Base-by-base conservation (phyloP, 2,329 filamentous ascomycete genomes). In the Venturiaceae sp. region DNA sequence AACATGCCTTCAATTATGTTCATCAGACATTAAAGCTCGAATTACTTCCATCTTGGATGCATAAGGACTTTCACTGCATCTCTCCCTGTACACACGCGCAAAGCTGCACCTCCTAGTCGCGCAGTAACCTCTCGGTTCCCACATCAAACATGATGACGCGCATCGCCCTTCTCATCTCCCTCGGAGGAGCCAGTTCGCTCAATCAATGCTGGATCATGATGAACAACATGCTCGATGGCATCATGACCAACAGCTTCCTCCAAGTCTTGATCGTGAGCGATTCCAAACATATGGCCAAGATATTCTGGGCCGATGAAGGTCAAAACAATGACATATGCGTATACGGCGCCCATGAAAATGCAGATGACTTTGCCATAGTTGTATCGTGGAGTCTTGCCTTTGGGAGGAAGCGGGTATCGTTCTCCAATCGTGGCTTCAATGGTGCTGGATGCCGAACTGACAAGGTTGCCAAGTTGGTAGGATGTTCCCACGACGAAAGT, bases 291-390 rank as follows among this genome's bases (percentile, higher is more conserved):
- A 1, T 69, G 61, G 21, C 67, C 67, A 61, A 75, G 69, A 69
- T 75, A 68, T 67, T 81, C 78, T 0, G 78, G 78, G 5, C 87
- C 87, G 3, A 88, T 53, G 41, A 41, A 47, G 13, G 34, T 46
- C 58, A 90, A 67, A 2, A 85, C 8, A 60, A 85, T 83, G 5
- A 79, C 74, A 67, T 84, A 85, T 1, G 74, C 80, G 64, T 77
- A 95, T 1, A 95, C 90, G 64, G 86, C 90, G 1, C 80, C 91
- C 87, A 96, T 91, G 73, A 96, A 95, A 67, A 95, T 94, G 67
- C 86, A 90, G 63, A 95, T 92, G 9, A 95, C 90, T 64, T 85
- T 85, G 39, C 89, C 90, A 64, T 95, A 95, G 19, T 77, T 69
- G 1, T 79, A 72, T 28, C 72, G 63, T 16, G 63, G 16, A 33